Evolutionary conservation across 2,329 filamentous ascomycete species (phyloP).

Genomic region (Spiromastix sp.): DNA sequence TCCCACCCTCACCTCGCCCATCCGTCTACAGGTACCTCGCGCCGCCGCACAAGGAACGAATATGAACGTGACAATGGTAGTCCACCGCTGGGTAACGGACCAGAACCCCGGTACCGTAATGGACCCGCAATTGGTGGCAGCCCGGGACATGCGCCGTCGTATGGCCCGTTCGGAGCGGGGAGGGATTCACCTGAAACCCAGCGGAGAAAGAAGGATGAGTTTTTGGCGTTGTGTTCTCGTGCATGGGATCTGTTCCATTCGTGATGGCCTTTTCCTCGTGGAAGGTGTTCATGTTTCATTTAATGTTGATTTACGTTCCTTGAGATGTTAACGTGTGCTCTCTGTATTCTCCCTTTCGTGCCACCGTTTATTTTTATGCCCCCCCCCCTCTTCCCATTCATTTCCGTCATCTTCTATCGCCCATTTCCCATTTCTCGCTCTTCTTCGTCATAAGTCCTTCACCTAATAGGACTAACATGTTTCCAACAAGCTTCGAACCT

Average conservation of each 20-base stretch:
- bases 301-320: background rate
- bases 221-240: conserved; percentile 71
- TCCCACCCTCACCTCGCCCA: conserved; percentile 12
- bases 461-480: too few species aligned
- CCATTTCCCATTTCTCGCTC: too few species aligned
- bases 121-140: conserved; percentile 8
- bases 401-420: background rate
- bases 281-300: conserved; percentile 1
- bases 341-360: background rate
- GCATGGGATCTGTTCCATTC: conserved; percentile 98
- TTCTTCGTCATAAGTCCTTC: too few species aligned
- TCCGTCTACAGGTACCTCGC: conserved; percentile 25
- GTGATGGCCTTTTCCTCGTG: conserved; percentile 35
- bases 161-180: conserved; percentile 41
- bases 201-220: conserved; percentile 83
- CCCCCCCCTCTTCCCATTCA: background rate
- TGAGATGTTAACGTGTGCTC: background rate
- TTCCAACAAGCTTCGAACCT: too few species aligned
- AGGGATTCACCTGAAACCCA: conserved; percentile 75
- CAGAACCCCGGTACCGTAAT: conserved; percentile 36
- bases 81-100: conserved; percentile 70
- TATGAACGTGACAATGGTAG: conserved; percentile 83
- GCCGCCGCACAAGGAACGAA: conserved; percentile 73
- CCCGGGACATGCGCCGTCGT: background rate
- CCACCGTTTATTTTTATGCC: background rate